Evolutionary conservation across 169 alveolate species (phyloP).

Genomic region (Ichthyophthirius multifiliis): DNA sequence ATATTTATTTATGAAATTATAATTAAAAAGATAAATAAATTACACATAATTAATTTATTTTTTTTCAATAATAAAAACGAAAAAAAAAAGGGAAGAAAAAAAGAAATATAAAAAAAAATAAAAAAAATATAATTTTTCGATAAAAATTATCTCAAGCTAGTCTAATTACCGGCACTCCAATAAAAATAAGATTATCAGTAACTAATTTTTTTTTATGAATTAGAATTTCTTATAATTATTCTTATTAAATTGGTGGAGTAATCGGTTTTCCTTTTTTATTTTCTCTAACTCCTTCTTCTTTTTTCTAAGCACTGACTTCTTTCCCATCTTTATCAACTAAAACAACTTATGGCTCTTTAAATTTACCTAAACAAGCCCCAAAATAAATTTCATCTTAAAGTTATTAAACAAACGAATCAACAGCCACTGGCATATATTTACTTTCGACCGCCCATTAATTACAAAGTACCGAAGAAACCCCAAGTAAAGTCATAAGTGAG

Average conservation of each 20-base stretch:
- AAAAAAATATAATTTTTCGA: too few species aligned
- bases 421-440: slow-evolving; percentile 50
- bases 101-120: too few species aligned
- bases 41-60: too few species aligned
- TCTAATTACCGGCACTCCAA: slow-evolving; percentile 35
- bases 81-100: too few species aligned
- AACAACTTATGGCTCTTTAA: not conserved
- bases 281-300: not conserved
- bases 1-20: too few species aligned
- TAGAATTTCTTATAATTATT: slow-evolving; percentile 10
- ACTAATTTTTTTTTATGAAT: slow-evolving; percentile 18
- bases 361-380: not conserved
- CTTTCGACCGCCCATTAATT: slow-evolving; percentile 80
- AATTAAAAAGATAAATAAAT: too few species aligned
- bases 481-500: slow-evolving; percentile 68
- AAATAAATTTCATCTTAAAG: slow-evolving; percentile 26
- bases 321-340: not conserved
- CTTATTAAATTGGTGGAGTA: not conserved
- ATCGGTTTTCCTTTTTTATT: not conserved
- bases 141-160: slow-evolving; percentile 18
- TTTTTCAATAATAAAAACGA: too few species aligned
- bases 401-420: slow-evolving; percentile 26
- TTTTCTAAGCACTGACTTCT: not conserved
- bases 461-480: slow-evolving; percentile 57
- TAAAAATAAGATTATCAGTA: slow-evolving; percentile 33